Evolutionary conservation across 768 basidiomycete species (phyloP).

Genomic region (Trametes cinnabarina): DNA sequence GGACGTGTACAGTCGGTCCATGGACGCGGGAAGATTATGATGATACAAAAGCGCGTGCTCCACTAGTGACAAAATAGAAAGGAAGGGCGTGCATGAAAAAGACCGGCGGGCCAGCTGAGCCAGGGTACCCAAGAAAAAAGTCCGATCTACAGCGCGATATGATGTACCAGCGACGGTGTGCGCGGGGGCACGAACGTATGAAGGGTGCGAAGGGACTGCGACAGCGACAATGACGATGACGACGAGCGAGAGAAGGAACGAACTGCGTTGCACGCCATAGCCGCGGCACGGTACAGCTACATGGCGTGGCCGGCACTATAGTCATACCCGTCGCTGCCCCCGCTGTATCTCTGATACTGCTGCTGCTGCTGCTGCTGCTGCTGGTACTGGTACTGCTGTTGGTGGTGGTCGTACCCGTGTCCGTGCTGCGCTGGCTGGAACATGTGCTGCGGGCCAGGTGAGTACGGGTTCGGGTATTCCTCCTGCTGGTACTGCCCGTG

Average conservation of each 20-base stretch:
- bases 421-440: conserved; percentile 10
- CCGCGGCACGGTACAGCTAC: conserved; percentile 18
- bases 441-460: conserved; percentile 13
- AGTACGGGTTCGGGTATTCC: conserved; percentile 16
- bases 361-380: conserved; percentile 14
- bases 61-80: conserved; percentile 8
- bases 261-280: background rate
- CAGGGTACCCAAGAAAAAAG: background rate
- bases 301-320: conserved; percentile 27
- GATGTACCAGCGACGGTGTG: too few relatives aligned
- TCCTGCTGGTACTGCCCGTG: conserved; percentile 9
- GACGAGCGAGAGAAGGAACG: background rate
- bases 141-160: background rate
- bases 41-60: conserved; percentile 17
- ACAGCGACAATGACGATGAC: background rate
- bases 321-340: conserved; percentile 22
- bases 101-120: too few relatives aligned
- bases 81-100: background rate
- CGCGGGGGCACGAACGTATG: too few relatives aligned
- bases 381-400: background rate
- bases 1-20: conserved; percentile 15
- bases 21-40: conserved; percentile 10
- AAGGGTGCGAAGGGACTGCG: conserved; percentile 4
- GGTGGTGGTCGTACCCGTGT: background rate
- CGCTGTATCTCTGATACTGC: conserved; percentile 17